Percentiles rank a stretch among this genome's conserved stretches.
Conservation (phyloP, 345 rosid species). For the Balakata baccata region DNA sequence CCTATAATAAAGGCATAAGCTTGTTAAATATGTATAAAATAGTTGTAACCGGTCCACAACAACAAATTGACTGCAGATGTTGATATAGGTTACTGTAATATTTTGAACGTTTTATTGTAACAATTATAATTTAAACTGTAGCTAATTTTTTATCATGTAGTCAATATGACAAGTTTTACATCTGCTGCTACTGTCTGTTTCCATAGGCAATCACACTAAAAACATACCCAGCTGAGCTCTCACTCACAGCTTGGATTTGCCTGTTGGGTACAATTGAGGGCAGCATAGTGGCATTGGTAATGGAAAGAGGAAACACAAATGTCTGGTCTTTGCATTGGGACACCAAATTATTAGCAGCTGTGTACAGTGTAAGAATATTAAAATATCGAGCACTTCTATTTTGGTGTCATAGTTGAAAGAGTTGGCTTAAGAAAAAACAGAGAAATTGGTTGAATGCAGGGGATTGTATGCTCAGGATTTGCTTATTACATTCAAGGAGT, state of each 20-base stretch:
- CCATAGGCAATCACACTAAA: conserved; percentile 53
- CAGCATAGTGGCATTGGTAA: conserved; percentile 48
- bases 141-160: too few relatives aligned
- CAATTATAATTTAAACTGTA: too few relatives aligned
- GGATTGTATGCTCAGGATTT: conserved; percentile 69
- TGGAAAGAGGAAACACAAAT: conserved; percentile 59
- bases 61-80: too few relatives aligned
- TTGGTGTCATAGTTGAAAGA: too few relatives aligned
- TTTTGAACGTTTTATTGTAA: too few relatives aligned
- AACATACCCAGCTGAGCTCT: conserved; percentile 73
- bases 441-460: conserved; percentile 43
- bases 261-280: conserved; percentile 69
- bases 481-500: conserved; percentile 74
- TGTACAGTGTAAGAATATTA: conserved; percentile 60
- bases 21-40: too few relatives aligned
- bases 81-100: too few relatives aligned
- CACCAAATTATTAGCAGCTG: conserved; percentile 56
- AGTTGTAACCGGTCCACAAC: too few relatives aligned
- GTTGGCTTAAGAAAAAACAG: background rate
- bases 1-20: too few relatives aligned
- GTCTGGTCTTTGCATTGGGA: conserved; percentile 75
- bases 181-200: background rate
- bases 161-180: too few relatives aligned
- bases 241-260: conserved; percentile 81
- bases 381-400: too few relatives aligned